Base-by-base conservation (phyloP, 2,329 filamentous ascomycete genomes). In the Fusarium sp. region DNA sequence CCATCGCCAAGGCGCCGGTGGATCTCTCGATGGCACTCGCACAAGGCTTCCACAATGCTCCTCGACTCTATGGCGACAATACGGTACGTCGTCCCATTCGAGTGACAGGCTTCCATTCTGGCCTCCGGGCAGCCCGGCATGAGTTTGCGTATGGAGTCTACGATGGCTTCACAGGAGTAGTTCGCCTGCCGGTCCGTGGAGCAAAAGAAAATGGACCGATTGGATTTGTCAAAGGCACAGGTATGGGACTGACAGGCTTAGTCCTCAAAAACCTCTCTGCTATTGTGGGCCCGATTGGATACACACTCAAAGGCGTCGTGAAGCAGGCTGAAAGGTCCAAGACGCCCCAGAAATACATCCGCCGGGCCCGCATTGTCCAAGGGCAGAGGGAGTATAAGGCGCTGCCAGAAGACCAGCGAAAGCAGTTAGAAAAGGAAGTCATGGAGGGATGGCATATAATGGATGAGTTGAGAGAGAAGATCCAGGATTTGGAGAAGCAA, bases 31-130 rank as follows among this genome's bases (percentile, higher is more conserved):
- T 92, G 45, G 89, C 90, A 0, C 79, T 93, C 5, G 90, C 90
- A 3, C 90, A 93, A 77, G 91, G 91, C 4, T 93, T 93, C 72
- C 91, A 93, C 79, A 93, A 93, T 72, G 90, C 90, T 0, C 91
- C 91, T 4, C 87, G 90, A 5, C 84, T 94, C 1, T 94, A 93
- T 74, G 91, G 91, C 20, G 92, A 94, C 75, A 87, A 90, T 55
- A 93, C 91, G 4, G 92, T 94, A 4, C 87, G 92, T 7, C 86
- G 87, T 4, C 90, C 90, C 2, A 86, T 86, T 4, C 87, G 90
- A 13, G 88, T 93, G 47, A 93, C 90, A 2, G 92, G 91, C 5
- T 86, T 93, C 65, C 85, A 86, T 56, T 92, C 90, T 5, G 92
- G 91, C 2, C 82, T 91, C 15, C 85, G 85, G 42, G 91, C 91